A percentile compares a stretch with the other conserved stretches of the same genome.
phyloP scores from a whole-genome alignment of 352 stramenopile genomes.

The Phytophthora sansomeana region DNA sequence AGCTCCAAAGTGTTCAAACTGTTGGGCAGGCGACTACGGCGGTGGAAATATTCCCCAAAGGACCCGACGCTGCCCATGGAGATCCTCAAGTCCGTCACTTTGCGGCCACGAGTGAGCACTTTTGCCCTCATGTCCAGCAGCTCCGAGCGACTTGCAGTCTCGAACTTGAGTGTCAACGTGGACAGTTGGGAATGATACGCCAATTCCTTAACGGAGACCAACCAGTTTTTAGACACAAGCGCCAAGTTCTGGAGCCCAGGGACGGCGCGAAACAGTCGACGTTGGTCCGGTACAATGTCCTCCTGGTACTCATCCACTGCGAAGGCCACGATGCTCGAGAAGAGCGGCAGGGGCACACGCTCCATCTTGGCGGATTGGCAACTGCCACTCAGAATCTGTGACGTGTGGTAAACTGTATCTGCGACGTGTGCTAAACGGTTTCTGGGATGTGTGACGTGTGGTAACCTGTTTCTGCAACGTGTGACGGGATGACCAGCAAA shows the following conservation, averaged over 20 bases:
- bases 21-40: constrained; percentile 16
- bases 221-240: constrained; percentile 39
- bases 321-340: constrained; percentile 36
- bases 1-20: constrained; percentile 34
- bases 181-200: constrained; percentile 18
- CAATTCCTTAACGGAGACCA: constrained; percentile 26
- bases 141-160: constrained; percentile 28
- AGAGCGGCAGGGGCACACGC: constrained; percentile 29
- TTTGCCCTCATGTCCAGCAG: constrained; percentile 19
- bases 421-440: background rate
- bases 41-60: constrained; percentile 30
- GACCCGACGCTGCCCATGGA: constrained; percentile 27
- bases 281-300: constrained; percentile 8
- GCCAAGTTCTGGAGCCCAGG: constrained; percentile 18
- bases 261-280: background rate
- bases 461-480: too few species aligned
- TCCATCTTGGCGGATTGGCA: background rate
- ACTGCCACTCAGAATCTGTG: background rate
- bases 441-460: background rate
- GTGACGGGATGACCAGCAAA: background rate
- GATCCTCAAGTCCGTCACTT: constrained; percentile 36
- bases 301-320: constrained; percentile 23
- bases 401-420: background rate
- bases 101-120: constrained; percentile 15
- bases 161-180: constrained; percentile 32